Evolutionary conservation across 192 early-diverging fungal genomes (phyloP).

Genomic region (Gryganskiella cystojenkinii): DNA sequence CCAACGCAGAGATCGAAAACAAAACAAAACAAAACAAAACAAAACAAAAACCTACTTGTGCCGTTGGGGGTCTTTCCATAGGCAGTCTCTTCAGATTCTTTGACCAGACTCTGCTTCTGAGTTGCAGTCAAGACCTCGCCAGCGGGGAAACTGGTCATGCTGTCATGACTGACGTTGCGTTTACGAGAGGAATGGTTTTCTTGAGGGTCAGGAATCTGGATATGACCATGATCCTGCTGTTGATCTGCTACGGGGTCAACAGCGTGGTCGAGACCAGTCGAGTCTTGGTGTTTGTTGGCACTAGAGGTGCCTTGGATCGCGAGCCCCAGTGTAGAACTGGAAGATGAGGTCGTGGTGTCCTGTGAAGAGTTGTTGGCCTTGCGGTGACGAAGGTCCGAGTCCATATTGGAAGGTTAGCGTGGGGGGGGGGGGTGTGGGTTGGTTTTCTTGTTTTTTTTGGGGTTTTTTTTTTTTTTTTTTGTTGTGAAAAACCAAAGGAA

Average conservation of each 20-base stretch:
- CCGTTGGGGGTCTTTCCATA: constrained; percentile 50
- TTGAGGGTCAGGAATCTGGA: not conserved
- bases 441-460: not conserved
- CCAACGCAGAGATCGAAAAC: not conserved
- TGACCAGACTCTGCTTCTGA: constrained; percentile 33
- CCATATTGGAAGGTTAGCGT: constrained; percentile 15
- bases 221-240: not conserved
- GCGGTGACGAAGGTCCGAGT: constrained; percentile 36
- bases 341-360: not conserved
- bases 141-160: constrained; percentile 11
- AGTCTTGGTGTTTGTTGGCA: constrained; percentile 28
- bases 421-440: not conserved
- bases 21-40: not conserved
- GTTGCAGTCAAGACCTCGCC: constrained; percentile 5
- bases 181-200: not conserved
- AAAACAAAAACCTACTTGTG: constrained; percentile 25
- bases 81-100: constrained; percentile 29
- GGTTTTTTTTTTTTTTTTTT: not conserved
- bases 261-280: not conserved
- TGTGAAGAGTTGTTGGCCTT: constrained; percentile 15
- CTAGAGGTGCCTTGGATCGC: constrained; percentile 9
- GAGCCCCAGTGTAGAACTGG: not conserved
- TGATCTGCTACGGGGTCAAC: not conserved
- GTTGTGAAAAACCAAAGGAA: not conserved
- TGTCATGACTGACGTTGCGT: too few relatives aligned